These are phyloP conservation scores for Gliomastix tumulicola DNA, from an alignment of 2,329 filamentous ascomycete genomes.

Conservation along the genomic window DNA sequence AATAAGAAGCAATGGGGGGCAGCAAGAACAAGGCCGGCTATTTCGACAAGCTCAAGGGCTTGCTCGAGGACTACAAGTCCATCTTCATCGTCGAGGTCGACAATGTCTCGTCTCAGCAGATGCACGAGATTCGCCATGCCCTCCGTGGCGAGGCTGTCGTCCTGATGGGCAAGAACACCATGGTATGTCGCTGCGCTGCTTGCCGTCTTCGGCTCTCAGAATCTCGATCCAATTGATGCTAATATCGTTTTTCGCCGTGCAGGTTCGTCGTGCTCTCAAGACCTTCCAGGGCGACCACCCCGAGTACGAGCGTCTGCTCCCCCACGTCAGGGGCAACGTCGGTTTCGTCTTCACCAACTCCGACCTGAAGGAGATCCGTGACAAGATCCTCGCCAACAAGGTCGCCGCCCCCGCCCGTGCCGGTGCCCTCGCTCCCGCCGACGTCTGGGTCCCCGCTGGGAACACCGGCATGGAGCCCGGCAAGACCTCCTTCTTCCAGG, in stretches of 20 bases:
- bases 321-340: conserved; percentile 94
- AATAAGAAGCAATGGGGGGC: conserved; percentile 98
- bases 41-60: conserved; percentile 98
- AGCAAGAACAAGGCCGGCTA: conserved; percentile 87
- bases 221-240: conserved; percentile 4
- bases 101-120: conserved; percentile 99
- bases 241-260: conserved; percentile 4
- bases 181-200: conserved; percentile 51
- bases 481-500: conserved; percentile 99
- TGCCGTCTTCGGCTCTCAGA: conserved; percentile 14
- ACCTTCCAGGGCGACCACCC: conserved; percentile 85
- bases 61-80: conserved; percentile 93
- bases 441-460: conserved; percentile 93
- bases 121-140: conserved; percentile 97
- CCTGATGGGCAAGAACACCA: conserved; percentile 99
- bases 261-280: conserved; percentile 96
- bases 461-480: conserved; percentile 99
- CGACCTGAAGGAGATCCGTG: conserved; percentile 86
- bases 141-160: conserved; percentile 91
- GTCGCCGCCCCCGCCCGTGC: conserved; percentile 97
- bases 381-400: conserved; percentile 94
- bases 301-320: conserved; percentile 97
- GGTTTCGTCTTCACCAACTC: conserved; percentile 99
- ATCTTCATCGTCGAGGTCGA: conserved; percentile 97
- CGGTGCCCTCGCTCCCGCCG: conserved; percentile 86